Percentiles rank a stretch among this genome's conserved stretches.
Evolutionary conservation across 139 green algal genomes (phyloP).

Genomic region (Chlamydomonas sp.): DNA sequence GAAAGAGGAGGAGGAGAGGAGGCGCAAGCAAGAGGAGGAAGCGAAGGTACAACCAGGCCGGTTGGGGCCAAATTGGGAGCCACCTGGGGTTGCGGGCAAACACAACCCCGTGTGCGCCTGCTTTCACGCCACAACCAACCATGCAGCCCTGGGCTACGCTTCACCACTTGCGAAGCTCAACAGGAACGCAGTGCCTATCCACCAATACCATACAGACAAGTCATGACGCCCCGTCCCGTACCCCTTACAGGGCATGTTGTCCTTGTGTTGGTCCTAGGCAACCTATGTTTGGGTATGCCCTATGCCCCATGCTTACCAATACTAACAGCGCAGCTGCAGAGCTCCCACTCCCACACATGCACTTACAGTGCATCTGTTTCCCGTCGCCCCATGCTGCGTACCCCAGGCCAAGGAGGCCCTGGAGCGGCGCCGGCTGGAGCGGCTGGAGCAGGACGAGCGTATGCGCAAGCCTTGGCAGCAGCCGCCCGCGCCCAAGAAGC

Average conservation of each 20-base stretch:
- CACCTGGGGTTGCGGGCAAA: background rate
- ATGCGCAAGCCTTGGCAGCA: slow-evolving; percentile 66
- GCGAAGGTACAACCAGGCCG: slow-evolving; percentile 30
- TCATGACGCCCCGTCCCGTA: background rate
- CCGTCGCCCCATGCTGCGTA: background rate
- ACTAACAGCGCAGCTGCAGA: background rate
- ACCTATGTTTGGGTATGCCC: too few relatives aligned
- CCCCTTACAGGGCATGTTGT: background rate
- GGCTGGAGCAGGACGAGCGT: slow-evolving; percentile 59
- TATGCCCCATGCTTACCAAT: too few relatives aligned
- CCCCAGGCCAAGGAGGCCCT: slow-evolving; percentile 57
- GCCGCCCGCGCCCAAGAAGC: slow-evolving; percentile 60
- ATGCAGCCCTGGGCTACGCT: background rate
- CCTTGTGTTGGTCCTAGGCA: background rate
- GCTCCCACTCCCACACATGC: background rate
- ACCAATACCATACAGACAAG: background rate
- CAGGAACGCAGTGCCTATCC: too few relatives aligned
- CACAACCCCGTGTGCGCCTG: background rate
- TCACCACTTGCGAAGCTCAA: background rate
- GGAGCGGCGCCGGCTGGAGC: slow-evolving; percentile 43
- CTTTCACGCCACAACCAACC: background rate
- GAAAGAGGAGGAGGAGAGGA: slow-evolving; percentile 44
- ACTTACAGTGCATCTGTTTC: background rate
- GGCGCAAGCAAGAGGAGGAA: slow-evolving; percentile 38
- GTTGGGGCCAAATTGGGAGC: too few relatives aligned